Base-by-base conservation (phyloP, 2,329 filamentous ascomycete species). In the Stenocarpella maydis region DNA sequence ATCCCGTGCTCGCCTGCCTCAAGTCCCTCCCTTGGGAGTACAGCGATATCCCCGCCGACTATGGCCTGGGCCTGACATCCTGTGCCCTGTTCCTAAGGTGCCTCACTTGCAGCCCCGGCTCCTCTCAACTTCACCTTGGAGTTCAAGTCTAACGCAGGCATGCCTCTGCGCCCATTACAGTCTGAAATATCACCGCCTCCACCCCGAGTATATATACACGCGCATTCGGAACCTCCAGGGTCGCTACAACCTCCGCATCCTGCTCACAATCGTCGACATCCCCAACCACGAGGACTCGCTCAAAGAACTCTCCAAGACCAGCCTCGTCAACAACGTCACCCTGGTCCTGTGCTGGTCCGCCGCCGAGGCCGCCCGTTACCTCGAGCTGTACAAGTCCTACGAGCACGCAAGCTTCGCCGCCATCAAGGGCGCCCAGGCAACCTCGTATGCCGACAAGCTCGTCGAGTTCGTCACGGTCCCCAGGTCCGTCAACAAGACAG, bases 191-290 rank as follows among this genome's bases (percentile, higher is more conserved):
- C 96, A 99, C 80, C 93, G 95, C 34, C 86, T 99, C 65, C 96
- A 99, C 77, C 96, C 96, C 0, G 96, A 99, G 81, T 99, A 99
- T 83, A 94, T 99, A 76, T 98, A 98, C 83, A 94, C 92, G 28
- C 92, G 96, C 69, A 97, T 99, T 74, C 91, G 92, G 65, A 89
- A 90, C 60, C 84, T 99, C 5, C 92, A 92, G 64, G 93, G 92
- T 63, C 93, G 92, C 81, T 98, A 97, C 82, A 91, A 90, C 73
- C 86, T 99, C 24, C 92, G 96, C 58, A 86, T 99, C 65, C 82
- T 99, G 34, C 86, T 99, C 60, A 90, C 91, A 24, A 94, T 98
- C 88, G 95, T 98, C 31, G 96, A 99, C 79, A 97, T 99, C 65
- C 89, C 91, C 28, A 97, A 97, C 77, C 96, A 98, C 76, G 94